Evolutionary conservation across 2,329 filamentous ascomycete species (phyloP).

Genomic region (Fusarium xylarioides): DNA sequence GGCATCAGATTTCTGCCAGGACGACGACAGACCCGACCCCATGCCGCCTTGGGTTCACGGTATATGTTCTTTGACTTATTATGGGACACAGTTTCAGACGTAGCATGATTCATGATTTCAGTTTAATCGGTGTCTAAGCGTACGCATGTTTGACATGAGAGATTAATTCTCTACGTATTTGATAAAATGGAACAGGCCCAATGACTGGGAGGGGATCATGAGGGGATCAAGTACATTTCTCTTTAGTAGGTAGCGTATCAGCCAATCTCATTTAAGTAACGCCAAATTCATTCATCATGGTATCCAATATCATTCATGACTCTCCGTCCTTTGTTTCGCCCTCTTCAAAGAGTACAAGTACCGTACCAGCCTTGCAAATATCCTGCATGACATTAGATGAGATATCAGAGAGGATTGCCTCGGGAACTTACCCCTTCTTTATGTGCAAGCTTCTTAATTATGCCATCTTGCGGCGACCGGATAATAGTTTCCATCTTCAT

Average conservation of each 20-base stretch:
- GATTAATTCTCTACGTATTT: not conserved
- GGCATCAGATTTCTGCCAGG: not conserved
- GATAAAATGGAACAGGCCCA: not conserved
- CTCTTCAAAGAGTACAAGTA: constrained; percentile 77
- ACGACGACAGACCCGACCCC: constrained; percentile 1
- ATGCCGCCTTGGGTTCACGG: not conserved
- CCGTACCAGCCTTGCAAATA: constrained; percentile 80
- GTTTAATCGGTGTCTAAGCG: constrained; percentile 16
- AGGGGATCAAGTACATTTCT: constrained; percentile 8
- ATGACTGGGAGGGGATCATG: not conserved
- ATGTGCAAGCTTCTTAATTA: constrained; percentile 77
- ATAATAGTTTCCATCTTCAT: constrained; percentile 94
- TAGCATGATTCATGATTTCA: not conserved
- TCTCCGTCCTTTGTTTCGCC: constrained; percentile 44
- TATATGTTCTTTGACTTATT: constrained; percentile 2
- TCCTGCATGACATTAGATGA: constrained; percentile 59
- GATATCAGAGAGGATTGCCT: not conserved
- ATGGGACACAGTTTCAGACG: not conserved
- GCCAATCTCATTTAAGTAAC: constrained; percentile 26
- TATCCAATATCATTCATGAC: constrained; percentile 25
- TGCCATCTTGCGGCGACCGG: constrained; percentile 76
- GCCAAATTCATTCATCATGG: constrained; percentile 17
- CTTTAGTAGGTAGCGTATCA: constrained; percentile 13
- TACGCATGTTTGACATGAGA: not conserved
- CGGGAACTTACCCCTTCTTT: constrained; percentile 72